phyloP scores from a whole-genome alignment of 129 eudicot species.

The Tagetes erecta region DNA sequence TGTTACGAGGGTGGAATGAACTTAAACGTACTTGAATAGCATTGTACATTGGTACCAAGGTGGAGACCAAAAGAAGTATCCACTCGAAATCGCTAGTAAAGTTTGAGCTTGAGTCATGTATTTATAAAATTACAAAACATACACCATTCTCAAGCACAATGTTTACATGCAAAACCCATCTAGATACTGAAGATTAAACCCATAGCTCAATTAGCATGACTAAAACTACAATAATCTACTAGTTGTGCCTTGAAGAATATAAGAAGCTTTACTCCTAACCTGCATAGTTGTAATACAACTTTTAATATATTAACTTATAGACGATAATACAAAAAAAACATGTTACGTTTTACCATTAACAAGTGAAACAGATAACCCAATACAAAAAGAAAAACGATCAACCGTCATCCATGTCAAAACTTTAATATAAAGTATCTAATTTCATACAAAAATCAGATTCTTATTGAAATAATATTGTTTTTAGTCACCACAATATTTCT shows the following conservation, averaged over 20 bases:
- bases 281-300: slow-evolving; percentile 29
- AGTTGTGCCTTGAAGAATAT: slow-evolving; percentile 62
- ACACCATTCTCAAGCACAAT: neutral
- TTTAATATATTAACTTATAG: neutral
- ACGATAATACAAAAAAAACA: neutral
- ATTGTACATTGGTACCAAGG: too few relatives aligned
- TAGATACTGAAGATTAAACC: neutral
- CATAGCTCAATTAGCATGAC: neutral
- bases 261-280: slow-evolving; percentile 89
- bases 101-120: neutral
- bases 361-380: neutral
- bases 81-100: too few relatives aligned
- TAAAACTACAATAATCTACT: slow-evolving; percentile 37
- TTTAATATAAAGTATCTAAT: neutral
- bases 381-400: slow-evolving; percentile 26
- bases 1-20: too few relatives aligned
- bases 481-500: neutral
- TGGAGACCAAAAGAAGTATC: too few relatives aligned
- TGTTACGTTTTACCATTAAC: neutral
- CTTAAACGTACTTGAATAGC: too few relatives aligned
- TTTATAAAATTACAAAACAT: slow-evolving; percentile 1
- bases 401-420: neutral
- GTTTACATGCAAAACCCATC: slow-evolving; percentile 11
- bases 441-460: neutral
- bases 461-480: neutral